Percentiles rank a stretch among this genome's conserved stretches.
These are phyloP conservation scores for Ganoderma resinaceum DNA, from an alignment of 1,284 basidiomycete species.

Conservation along the genomic window DNA sequence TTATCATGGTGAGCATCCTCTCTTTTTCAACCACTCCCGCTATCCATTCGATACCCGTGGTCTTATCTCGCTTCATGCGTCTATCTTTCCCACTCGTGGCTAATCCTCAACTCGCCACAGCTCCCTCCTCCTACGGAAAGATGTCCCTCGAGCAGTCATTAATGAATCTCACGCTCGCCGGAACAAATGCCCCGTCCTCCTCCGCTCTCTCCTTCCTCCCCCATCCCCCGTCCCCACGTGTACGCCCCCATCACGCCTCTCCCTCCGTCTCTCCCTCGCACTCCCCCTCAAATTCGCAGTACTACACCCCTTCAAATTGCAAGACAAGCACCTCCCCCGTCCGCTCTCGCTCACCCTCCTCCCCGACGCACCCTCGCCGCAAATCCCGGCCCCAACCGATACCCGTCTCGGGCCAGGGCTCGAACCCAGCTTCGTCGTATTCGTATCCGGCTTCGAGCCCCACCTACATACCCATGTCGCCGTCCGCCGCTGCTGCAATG, in stretches of 20 bases:
- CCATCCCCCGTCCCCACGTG: constrained; percentile 34
- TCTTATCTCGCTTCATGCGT: constrained; percentile 21
- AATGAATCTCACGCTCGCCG: constrained; percentile 29
- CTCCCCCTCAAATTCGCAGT: constrained; percentile 17
- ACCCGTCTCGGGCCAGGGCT: constrained; percentile 27
- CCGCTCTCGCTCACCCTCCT: constrained; percentile 31
- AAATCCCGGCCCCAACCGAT: constrained; percentile 27
- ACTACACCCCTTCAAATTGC: constrained; percentile 25
- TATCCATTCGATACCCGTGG: background rate
- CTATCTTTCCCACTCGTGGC: background rate
- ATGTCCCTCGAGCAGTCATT: constrained; percentile 31
- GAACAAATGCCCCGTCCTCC: constrained; percentile 30
- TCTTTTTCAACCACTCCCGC: background rate
- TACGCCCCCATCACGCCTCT: constrained; percentile 20
- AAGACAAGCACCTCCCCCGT: constrained; percentile 28
- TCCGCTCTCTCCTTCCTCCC: constrained; percentile 38
- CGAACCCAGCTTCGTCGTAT: background rate
- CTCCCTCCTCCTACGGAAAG: constrained; percentile 21
- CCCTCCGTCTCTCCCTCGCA: constrained; percentile 18
- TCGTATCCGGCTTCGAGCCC: constrained; percentile 8
- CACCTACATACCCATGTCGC: constrained; percentile 11
- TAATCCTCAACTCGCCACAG: constrained; percentile 5
- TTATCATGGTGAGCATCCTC: constrained; percentile 22
- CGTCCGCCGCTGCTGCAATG: constrained; percentile 7
- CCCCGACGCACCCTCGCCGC: constrained; percentile 26